phyloP scores from a whole-genome alignment of 2,329 filamentous ascomycete genomes.

The Curvularia spicifera region DNA sequence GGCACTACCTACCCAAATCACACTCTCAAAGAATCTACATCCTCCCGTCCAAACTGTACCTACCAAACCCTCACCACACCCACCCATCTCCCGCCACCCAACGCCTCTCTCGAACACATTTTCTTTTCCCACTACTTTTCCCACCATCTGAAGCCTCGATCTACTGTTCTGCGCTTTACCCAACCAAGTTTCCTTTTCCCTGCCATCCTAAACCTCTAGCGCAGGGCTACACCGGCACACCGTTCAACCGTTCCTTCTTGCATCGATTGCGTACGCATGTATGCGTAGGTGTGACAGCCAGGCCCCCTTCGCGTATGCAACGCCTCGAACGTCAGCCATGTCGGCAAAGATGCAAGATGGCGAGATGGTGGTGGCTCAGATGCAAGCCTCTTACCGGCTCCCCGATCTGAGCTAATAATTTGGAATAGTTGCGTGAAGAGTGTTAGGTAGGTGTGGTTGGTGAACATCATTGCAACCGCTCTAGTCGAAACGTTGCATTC shows the following conservation, averaged over 20 bases:
- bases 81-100: not conserved
- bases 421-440: not conserved
- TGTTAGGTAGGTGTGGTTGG: not conserved
- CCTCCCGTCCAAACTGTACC: not conserved
- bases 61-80: not conserved
- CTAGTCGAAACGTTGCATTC: not conserved
- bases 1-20: not conserved
- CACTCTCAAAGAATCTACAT: not conserved
- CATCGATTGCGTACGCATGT: not conserved
- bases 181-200: not conserved
- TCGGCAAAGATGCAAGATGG: not conserved
- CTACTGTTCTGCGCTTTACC: not conserved
- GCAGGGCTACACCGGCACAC: not conserved
- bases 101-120: not conserved
- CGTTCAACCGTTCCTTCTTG: not conserved
- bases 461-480: not conserved
- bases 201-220: not conserved
- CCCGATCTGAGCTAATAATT: not conserved
- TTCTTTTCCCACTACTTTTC: not conserved
- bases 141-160: not conserved
- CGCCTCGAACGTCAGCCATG: not conserved
- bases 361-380: no score
- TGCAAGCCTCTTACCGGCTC: no score
- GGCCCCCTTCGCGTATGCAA: not conserved
- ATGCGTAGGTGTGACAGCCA: not conserved